Percentiles rank a stretch among this genome's conserved stretches.
These are phyloP conservation scores for Nepenthes mirabilis DNA, from an alignment of 148 eudicot species.

Conservation along the genomic window DNA sequence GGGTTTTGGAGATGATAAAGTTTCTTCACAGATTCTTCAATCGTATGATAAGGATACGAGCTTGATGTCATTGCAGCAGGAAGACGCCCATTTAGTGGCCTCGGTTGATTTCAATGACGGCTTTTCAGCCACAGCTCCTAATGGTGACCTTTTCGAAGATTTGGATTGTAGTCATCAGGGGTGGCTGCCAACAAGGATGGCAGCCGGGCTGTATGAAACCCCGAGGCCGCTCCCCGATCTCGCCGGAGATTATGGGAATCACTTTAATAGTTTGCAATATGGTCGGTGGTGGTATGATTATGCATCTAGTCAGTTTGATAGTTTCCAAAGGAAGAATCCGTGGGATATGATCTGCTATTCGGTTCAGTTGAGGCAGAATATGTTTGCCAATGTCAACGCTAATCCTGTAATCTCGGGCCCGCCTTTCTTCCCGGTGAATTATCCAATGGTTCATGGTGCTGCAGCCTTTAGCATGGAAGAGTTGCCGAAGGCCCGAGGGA, in stretches of 20 bases:
- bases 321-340: slow-evolving; percentile 4
- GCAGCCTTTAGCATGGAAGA: slow-evolving; percentile 34
- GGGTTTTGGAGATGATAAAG: neutral
- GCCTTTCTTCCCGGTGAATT: slow-evolving; percentile 22
- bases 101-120: too few relatives aligned
- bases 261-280: slow-evolving; percentile 27
- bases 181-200: neutral
- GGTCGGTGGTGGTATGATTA: slow-evolving; percentile 44
- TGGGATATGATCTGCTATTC: neutral
- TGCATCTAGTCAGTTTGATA: slow-evolving; percentile 18
- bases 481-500: slow-evolving; percentile 48
- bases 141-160: too few relatives aligned
- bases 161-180: too few relatives aligned
- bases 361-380: neutral
- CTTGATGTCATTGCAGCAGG: neutral
- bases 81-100: too few relatives aligned
- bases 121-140: too few relatives aligned
- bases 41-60: neutral
- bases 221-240: slow-evolving; percentile 34
- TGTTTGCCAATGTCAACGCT: neutral
- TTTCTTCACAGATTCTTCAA: neutral
- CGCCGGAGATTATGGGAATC: slow-evolving; percentile 43
- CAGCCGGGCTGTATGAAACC: neutral
- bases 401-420: slow-evolving; percentile 30
- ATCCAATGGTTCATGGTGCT: slow-evolving; percentile 21